Base-by-base conservation (phyloP, 1,284 basidiomycete genomes). In the Gomphus bonarii region DNA sequence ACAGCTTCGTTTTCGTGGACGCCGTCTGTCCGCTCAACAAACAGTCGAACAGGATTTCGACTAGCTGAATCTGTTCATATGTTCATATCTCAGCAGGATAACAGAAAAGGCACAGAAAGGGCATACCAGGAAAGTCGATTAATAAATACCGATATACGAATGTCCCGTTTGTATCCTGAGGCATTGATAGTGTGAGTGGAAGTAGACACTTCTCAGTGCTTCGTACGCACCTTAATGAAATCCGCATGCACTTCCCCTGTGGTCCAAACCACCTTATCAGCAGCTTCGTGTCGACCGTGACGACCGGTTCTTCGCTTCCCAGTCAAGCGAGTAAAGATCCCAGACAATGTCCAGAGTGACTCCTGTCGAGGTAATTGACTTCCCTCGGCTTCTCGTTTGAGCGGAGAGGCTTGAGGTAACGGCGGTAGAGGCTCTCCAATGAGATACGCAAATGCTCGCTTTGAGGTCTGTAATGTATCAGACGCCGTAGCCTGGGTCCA, bases 241-340 rank as follows among this genome's bases (percentile, higher is more conserved):
- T 87, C 82, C 11, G 81, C 88, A 67, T 90, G 88, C 8, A 86
- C 85, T 63, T 90, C 87, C 11, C 88, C 87, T 62, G 88, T 86
- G 18, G 75, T 81, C 68, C 76, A 87, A n/a, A 69, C 63, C 51
- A 71, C 70, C n/a, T 75, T 75, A 35, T 71, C 70, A n/a, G 65
- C 55, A 22, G 59, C 58, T 22, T 70, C 70, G 44, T 59, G 43
- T 58, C 62, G 49, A 43, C 65, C 61, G 46, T 73, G 73, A 6
- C 65, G 57, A 16, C 67, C 63, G n/a, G 67, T 61, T 55, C 69
- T 65, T 56, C 68, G 69, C 12, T 73, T 65, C 22, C 78, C 73
- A 63, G 76, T 80, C 58, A 90, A 66, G 0, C 83, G 80, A 28
- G 82, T 79, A 68, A 90, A 90, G 61, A 90, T 69, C 6, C 84